Base-by-base conservation (phyloP, 192 early-diverging fungal genomes). In the Umbelopsis vinacea region DNA sequence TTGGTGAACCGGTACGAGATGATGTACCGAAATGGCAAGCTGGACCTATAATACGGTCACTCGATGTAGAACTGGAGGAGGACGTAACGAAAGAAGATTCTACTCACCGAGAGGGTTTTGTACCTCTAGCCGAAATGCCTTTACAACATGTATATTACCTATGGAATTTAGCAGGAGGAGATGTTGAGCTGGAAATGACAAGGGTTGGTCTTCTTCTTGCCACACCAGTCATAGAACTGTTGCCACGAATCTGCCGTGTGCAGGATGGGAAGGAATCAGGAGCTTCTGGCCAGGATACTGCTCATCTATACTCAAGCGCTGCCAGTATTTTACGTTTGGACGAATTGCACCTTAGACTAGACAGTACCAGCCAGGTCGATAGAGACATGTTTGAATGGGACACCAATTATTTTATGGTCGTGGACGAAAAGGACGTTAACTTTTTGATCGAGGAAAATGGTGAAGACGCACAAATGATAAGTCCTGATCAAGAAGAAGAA, bases 121-220 rank as follows among this genome's bases (percentile, higher is more conserved):
- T 48, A n/a, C 21, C 81, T 7, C 68, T 87, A 0, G 57, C 71
- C 38, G 80, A 81, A 10, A 71, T 90, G 6, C 83, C 86, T 6
- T 68, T 87, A 10, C 72, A 81, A 0, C 83, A 86, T 47, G 76
- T 90, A 12, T 90, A 87, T 66, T 79, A 91, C 68, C 78, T 90
- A 40, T 91, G 89, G 89, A 86, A 83, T 50, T 43, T 91, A 22
- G 87, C 88, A 7, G 89, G 89, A 3, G 89, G 89, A 21, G 86
- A 89, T 63, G 85, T 89, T 0, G 89, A 87, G 67, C 52, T 84
- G 6, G 87, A 87, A 71, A 76, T 86, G 45, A 74, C 74, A 22
- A 86, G 83, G 52, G 70, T 79, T 45, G 83, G 82, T 3, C 83
- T 76, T 8, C 74, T 86, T 10, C 70, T 78, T 5, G 79, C 80